Conservation (phyloP, 495 filamentous ascomycete genomes). For the Bombardia bombarda region DNA sequence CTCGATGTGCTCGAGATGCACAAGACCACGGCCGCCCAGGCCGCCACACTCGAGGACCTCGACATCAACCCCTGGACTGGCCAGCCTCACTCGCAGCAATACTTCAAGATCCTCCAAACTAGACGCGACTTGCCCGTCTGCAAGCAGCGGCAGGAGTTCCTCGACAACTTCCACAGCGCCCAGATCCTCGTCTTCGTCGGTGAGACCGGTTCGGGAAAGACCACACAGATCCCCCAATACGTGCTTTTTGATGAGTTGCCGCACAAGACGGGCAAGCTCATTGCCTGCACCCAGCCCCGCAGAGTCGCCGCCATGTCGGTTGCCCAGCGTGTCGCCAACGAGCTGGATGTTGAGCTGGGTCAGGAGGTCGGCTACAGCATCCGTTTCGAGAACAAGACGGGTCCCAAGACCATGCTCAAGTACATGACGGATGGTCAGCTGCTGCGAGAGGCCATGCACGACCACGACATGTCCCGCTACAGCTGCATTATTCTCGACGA, state of each 20-base stretch:
- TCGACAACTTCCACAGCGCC: slow-evolving; percentile 80
- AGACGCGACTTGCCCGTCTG: slow-evolving; percentile 84
- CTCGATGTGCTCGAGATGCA: slow-evolving; percentile 67
- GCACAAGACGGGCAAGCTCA: slow-evolving; percentile 71
- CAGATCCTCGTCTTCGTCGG: slow-evolving; percentile 98
- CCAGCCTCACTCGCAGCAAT: slow-evolving; percentile 64
- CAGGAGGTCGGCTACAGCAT: slow-evolving; percentile 99
- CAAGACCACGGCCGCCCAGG: slow-evolving; percentile 69
- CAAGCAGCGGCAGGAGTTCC: slow-evolving; percentile 86
- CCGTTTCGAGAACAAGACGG: slow-evolving; percentile 94
- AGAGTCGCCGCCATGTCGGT: slow-evolving; percentile 99
- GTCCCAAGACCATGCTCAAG: slow-evolving; percentile 85
- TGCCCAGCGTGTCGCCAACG: slow-evolving; percentile 92
- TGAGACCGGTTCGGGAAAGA: slow-evolving; percentile 98
- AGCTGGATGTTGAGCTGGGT: slow-evolving; percentile 89
- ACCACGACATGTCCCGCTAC: slow-evolving; percentile 83
- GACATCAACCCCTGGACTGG: slow-evolving; percentile 81
- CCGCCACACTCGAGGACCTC: slow-evolving; percentile 66
- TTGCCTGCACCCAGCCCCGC: slow-evolving; percentile 96
- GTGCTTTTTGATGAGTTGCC: slow-evolving; percentile 95
- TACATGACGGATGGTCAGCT: slow-evolving; percentile 99
- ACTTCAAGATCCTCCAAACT: slow-evolving; percentile 79
- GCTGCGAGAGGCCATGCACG: slow-evolving; percentile 94
- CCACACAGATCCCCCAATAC: slow-evolving; percentile 97
- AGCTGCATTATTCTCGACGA: slow-evolving; percentile 98